phyloP scores from a whole-genome alignment of 2,329 filamentous ascomycete genomes.

The Fusarium guadeloupense region DNA sequence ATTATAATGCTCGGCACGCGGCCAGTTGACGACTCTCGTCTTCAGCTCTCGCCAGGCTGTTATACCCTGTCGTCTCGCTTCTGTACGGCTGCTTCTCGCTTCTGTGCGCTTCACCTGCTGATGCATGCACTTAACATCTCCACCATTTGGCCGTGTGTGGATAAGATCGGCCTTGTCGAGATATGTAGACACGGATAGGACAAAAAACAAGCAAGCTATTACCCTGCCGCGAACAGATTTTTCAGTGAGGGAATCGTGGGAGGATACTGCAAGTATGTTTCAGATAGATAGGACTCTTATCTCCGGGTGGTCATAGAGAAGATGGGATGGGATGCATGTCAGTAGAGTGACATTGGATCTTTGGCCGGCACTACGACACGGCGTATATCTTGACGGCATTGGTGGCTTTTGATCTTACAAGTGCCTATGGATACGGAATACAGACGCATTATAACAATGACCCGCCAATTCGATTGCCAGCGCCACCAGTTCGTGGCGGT shows the following conservation, averaged over 20 bases:
- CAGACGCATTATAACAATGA: slow-evolving; percentile 2
- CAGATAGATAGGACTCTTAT: slow-evolving; percentile 13
- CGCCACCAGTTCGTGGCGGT: slow-evolving; percentile 22
- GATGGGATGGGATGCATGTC: background rate
- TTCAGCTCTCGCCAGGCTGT: slow-evolving; percentile 10
- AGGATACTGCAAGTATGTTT: slow-evolving; percentile 22
- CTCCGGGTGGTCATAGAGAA: too few relatives aligned
- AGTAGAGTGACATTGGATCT: slow-evolving; percentile 9
- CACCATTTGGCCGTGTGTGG: background rate
- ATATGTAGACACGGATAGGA: too few relatives aligned
- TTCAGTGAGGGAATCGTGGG: background rate
- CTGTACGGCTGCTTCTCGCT: slow-evolving; percentile 1
- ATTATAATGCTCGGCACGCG: slow-evolving; percentile 7
- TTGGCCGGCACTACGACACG: slow-evolving; percentile 4
- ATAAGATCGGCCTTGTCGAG: background rate
- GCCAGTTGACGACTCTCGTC: background rate
- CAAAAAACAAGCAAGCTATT: too few relatives aligned
- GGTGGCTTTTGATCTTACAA: slow-evolving; percentile 10
- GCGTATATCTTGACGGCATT: background rate
- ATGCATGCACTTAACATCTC: slow-evolving; percentile 23
- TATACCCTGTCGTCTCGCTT: slow-evolving; percentile 21
- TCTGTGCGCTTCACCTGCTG: slow-evolving; percentile 1
- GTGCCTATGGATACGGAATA: background rate
- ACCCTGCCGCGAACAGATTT: too few relatives aligned
- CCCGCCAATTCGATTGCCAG: background rate